Evolutionary conservation across 805 yeast species (phyloP), one percentile per base, ranked within the genome.

Genomic region (Saccharomycodes ludwigii): DNA sequence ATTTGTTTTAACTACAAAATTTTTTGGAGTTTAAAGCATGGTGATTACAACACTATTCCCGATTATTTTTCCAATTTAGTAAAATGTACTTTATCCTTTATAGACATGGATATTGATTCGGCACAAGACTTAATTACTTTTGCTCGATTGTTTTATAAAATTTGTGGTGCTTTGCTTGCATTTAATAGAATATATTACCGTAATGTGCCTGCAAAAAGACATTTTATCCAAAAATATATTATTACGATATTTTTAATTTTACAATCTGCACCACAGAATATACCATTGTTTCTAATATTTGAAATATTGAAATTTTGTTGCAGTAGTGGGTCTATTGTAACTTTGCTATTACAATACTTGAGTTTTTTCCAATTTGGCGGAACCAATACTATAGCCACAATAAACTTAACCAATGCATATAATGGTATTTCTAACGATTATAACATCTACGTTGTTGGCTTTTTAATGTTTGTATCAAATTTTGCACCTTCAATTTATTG

Each of bases 331-430:
- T 29, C 48, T 2, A 24, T 43, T 21, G 12, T 39, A 11, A 5
- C 31, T 20, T 14, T 38, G 18, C 50, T 78, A 15, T 41, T 84
- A 30, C 93, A 84, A 48, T 76, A 83, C 42, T 59, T 84, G 25
- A 59, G 85, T 0, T 91, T 88, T 50, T 91, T 82, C 58, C 81
- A 82, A 14, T 65, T 79, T 50, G 97, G 97, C 0, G 83, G 82
- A 31, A 85, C 97, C 0, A 91, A 91, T 48, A 83, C 95, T 24
- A 65, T 91, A 42, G 88, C 96, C 0, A 78, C 96, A 0, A 75
- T 91, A 15, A 96, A 88, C 46, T 63, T 91, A 16, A 73, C 94
- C 0, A 86, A 88, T 50, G 86, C 95, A 0, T 91, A 91, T 54
- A 88, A 88, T 49, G 98, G 98, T 0, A 63, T 86, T 6, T 55